Evolutionary conservation across 768 basidiomycete genomes (phyloP).

Genomic region (Russula emetica): DNA sequence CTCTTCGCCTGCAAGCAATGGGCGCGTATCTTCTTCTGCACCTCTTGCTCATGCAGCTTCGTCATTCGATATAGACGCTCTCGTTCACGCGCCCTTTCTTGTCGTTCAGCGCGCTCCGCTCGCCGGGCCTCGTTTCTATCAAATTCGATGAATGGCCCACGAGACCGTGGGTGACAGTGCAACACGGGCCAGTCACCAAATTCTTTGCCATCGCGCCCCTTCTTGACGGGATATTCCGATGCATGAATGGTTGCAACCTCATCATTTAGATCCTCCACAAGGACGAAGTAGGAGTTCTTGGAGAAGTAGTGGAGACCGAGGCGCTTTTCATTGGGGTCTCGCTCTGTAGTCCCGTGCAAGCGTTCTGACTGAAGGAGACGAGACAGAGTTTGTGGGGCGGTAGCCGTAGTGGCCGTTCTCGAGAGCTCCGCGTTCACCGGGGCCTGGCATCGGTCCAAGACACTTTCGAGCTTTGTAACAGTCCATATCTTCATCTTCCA

Average conservation of each 20-base stretch:
- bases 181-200: conserved; percentile 78
- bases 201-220: conserved; percentile 48
- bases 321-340: conserved; percentile 84
- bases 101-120: conserved; percentile 34
- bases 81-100: conserved; percentile 44
- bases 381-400: conserved; percentile 46
- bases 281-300: conserved; percentile 67
- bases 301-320: conserved; percentile 87
- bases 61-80: conserved; percentile 33
- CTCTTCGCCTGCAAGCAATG: conserved; percentile 35
- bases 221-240: conserved; percentile 68
- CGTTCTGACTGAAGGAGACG: conserved; percentile 76
- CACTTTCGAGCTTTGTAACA: conserved; percentile 62
- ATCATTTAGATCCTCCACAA: conserved; percentile 86
- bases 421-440: conserved; percentile 33
- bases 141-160: conserved; percentile 72
- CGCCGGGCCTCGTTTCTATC: conserved; percentile 68
- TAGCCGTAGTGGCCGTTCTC: conserved; percentile 32
- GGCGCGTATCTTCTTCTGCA: conserved; percentile 29
- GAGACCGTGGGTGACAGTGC: conserved; percentile 66
- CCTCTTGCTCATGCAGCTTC: conserved; percentile 32
- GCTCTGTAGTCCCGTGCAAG: conserved; percentile 79
- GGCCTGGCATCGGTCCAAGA: conserved; percentile 61
- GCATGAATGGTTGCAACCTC: conserved; percentile 81
- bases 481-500: conserved; percentile 88